These are phyloP conservation scores for Cinnamomum chago DNA, from an alignment of 164 flowering plant species.

Conservation along the genomic window DNA sequence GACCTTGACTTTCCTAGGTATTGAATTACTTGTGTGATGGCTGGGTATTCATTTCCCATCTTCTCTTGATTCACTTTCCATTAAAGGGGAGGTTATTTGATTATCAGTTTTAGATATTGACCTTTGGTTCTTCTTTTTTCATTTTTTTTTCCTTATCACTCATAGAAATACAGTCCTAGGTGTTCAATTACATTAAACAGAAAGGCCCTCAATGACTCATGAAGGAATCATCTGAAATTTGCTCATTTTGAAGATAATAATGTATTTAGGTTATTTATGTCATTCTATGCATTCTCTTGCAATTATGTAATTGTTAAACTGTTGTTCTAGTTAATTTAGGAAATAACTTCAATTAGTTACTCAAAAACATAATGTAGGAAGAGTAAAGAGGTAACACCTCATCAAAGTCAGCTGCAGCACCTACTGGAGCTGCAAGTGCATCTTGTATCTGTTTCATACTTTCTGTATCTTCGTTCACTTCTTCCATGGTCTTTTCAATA, in stretches of 20 bases:
- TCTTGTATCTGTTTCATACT: slow-evolving; percentile 19
- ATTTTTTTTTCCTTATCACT: too few relatives aligned
- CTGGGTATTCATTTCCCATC: too few relatives aligned
- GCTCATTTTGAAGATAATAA: background rate
- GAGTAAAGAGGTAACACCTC: slow-evolving; percentile 7
- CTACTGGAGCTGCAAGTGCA: slow-evolving; percentile 12
- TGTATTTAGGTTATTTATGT: background rate
- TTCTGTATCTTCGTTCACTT: slow-evolving; percentile 12
- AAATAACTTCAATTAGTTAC: background rate
- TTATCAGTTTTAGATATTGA: too few relatives aligned
- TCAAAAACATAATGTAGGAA: background rate
- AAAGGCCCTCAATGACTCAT: too few relatives aligned
- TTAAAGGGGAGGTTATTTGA: too few relatives aligned
- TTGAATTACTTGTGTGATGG: too few relatives aligned
- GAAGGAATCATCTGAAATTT: background rate
- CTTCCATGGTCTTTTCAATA: slow-evolving; percentile 16
- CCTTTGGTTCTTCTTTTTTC: too few relatives aligned
- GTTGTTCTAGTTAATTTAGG: background rate
- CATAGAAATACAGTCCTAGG: too few relatives aligned
- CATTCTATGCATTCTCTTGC: too few relatives aligned
- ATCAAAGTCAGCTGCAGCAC: slow-evolving; percentile 12
- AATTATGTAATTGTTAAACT: background rate
- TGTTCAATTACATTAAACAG: too few relatives aligned
- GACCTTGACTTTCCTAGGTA: too few relatives aligned
- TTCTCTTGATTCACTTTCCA: too few relatives aligned